Conservation (phyloP, 441 rosid genomes). For the Erodium texanum region DNA sequence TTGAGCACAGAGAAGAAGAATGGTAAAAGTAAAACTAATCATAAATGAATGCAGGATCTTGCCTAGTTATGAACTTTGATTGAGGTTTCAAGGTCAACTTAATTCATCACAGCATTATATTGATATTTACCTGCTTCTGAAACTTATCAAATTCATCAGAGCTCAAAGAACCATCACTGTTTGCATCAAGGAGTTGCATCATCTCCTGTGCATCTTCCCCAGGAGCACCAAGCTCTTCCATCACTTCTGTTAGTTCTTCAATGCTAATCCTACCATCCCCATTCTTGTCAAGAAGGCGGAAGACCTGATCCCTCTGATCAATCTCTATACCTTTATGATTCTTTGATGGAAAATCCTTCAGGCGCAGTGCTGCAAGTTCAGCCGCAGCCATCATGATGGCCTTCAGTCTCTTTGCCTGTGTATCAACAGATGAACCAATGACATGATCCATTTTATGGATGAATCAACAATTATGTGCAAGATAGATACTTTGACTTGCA, state of each 20-base stretch:
- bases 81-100: too few species aligned
- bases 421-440: slow-evolving; percentile 11
- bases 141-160: slow-evolving; percentile 77
- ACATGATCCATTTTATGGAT: background rate
- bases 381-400: slow-evolving; percentile 95
- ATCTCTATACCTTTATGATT: slow-evolving; percentile 38
- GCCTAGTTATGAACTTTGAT: too few species aligned
- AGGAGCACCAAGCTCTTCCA: slow-evolving; percentile 97
- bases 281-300: slow-evolving; percentile 74
- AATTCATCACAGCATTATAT: background rate
- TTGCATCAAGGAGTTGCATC: slow-evolving; percentile 90
- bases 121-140: slow-evolving; percentile 57
- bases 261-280: slow-evolving; percentile 95
- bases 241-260: slow-evolving; percentile 86
- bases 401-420: slow-evolving; percentile 75
- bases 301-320: slow-evolving; percentile 59
- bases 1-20: background rate
- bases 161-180: slow-evolving; percentile 91
- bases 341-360: slow-evolving; percentile 60
- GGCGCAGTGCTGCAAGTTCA: slow-evolving; percentile 84
- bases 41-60: too few species aligned
- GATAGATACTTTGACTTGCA: background rate
- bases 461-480: background rate
- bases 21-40: background rate
- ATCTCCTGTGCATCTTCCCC: slow-evolving; percentile 86